Evolutionary conservation across 768 basidiomycete species (phyloP), one percentile per base, ranked within the genome.

Genomic region (Phaeotremella skinneri): DNA sequence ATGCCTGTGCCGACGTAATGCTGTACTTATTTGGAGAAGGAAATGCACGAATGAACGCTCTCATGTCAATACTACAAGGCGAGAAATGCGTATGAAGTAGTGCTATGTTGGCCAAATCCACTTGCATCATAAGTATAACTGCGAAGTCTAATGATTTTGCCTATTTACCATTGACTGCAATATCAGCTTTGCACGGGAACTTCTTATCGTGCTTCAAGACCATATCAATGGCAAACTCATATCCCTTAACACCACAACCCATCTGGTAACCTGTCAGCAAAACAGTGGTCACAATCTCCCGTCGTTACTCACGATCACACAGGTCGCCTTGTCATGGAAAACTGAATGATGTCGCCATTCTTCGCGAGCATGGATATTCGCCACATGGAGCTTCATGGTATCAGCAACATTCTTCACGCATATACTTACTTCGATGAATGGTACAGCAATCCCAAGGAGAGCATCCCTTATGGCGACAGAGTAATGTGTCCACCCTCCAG

Each of bases 391-490:
- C 61, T 62, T 9, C 26, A 25, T 34, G 4, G 16, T 31, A 17
- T 42, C 21, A 29, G 7, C 41, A 45, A 50, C 14, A 25, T 21
- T n/a, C n/a, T 54, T 17, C 4, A 50, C 23, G 4, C 21, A 14
- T 25, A 17, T 6, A 49, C 62, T 30, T 27, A 71, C 59, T 50
- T 71, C 67, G 55, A 71, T 66, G 58, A 67, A 71, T 9, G 69
- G 69, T 25, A 71, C 57, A 11, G 59, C 27, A 1, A 66, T 54
- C 1, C 69, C 69, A 27, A 65, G 25, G 0, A 71, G 56, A 2
- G 69, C 69, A 56, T 71, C 69, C 3, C 69, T 43, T 4, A 71
- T 63, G 17, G 67, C 64, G 6, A 71, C 64, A 9, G 67, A 68
- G 26, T 62, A 66, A 49, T 71, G 69, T 2, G 69, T 71, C 55